Base-by-base conservation (phyloP, 106 monocot species). In the Dendrobium chrysotoxum region DNA sequence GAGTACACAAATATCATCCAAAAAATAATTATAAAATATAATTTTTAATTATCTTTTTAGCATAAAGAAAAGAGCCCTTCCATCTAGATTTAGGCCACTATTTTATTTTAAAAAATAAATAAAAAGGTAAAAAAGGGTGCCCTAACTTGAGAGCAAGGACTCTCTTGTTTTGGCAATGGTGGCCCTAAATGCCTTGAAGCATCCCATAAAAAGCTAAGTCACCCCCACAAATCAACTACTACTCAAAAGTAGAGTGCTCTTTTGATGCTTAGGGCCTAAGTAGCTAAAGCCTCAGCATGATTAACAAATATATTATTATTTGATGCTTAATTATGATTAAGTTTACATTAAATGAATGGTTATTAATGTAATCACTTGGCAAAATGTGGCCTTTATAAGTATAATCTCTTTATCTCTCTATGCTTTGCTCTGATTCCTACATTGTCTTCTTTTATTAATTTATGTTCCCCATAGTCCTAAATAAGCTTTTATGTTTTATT, bases 211-310 rank as follows among this genome's bases (percentile, higher is more conserved):
- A 41, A 74, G 74, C 40, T 31, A 16, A 17, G 71, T 70, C 74
- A 21, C 15, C 73, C 73, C 40, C 73, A 73, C 74, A 42, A 6
- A n/a, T 13, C 39, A 41, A 41, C 74, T 74, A 41, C 74, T 74
- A 70, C 30, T 30, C 0, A 61, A 35, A 70, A n/a, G 70, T 13
- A 30, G 31, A 35, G 70, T 61, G 35, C 4, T 31, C 70, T 70
- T 74, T 74, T 74, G 18, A 74, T 74, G 74, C 74, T 74, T 74
- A 74, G 41, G 23, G 74, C 17, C 74, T 74, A 74, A 74, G 74
- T 1, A 38, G 70, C 50, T 13, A 50, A 26, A 26, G 25, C 35
- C 38, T 15, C 7, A 7, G 41, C 18, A 41, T 40, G 74, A 74
- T 74, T 42, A 74, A 74, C 74, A 74, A 74, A 74, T n/a, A n/a